Percentiles rank a stretch among this genome's conserved stretches.
These are phyloP conservation scores for Cnidoscolus chayamansa DNA, from an alignment of 441 rosid genomes.

Conservation along the genomic window DNA sequence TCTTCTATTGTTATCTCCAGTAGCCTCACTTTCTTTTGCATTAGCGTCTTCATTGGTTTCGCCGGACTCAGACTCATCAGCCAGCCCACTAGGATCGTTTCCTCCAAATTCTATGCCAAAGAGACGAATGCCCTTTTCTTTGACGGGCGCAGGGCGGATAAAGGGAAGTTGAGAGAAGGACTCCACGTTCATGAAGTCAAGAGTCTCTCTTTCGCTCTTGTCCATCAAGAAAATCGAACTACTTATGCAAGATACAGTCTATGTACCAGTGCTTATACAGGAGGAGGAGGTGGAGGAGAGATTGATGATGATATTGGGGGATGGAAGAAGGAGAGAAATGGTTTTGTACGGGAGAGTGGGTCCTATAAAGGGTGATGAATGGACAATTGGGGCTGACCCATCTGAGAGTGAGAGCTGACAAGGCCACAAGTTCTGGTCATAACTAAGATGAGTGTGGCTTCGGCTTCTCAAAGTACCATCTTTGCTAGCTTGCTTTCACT, in stretches of 20 bases:
- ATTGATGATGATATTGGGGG: not conserved
- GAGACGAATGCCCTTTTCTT: constrained; percentile 69
- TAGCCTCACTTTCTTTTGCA: constrained; percentile 22
- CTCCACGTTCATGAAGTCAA: constrained; percentile 84
- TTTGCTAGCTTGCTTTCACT: constrained; percentile 26
- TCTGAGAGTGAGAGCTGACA: constrained; percentile 47
- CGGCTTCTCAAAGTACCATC: constrained; percentile 27
- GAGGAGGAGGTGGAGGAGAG: not conserved
- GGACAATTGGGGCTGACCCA: constrained; percentile 38
- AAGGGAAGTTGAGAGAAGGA: constrained; percentile 88
- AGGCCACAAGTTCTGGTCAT: constrained; percentile 47
- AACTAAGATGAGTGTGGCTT: constrained; percentile 24
- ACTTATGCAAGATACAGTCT: too few species aligned
- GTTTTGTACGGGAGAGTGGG: constrained; percentile 18
- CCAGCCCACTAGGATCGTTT: constrained; percentile 5
- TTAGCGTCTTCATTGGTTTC: constrained; percentile 19
- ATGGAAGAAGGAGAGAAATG: not conserved
- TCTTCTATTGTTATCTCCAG: constrained; percentile 45
- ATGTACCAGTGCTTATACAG: not conserved
- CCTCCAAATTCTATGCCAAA: constrained; percentile 76
- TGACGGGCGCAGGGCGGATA: constrained; percentile 66
- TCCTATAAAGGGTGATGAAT: constrained; percentile 24
- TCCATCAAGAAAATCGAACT: constrained; percentile 40
- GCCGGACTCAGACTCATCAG: constrained; percentile 28
- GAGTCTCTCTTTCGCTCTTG: constrained; percentile 60